phyloP scores from a whole-genome alignment of 148 eudicot genomes.

The Salicornia ramosissima region DNA sequence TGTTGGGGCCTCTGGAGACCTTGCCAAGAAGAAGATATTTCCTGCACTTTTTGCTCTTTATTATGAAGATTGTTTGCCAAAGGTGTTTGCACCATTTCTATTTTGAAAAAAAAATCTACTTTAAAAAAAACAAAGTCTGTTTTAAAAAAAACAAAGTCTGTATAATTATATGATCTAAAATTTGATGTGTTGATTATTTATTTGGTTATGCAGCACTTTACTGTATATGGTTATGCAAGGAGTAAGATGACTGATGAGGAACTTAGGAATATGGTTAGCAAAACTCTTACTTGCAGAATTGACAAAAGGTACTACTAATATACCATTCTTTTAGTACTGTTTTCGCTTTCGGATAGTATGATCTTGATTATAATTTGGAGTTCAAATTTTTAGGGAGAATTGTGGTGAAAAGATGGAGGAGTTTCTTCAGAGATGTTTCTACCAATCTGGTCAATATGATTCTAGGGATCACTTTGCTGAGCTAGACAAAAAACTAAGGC shows the following conservation, averaged over 20 bases:
- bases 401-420: conserved; percentile 87
- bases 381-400: conserved; percentile 56
- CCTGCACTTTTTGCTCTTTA: conserved; percentile 99
- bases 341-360: background rate
- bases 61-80: conserved; percentile 83
- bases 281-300: conserved; percentile 91
- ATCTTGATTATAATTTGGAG: background rate
- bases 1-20: conserved; percentile 98
- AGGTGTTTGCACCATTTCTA: conserved; percentile 53
- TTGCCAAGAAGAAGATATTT: conserved; percentile 97
- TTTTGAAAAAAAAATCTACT: too few species aligned
- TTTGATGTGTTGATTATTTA: background rate
- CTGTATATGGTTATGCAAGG: conserved; percentile 92
- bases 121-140: too few species aligned
- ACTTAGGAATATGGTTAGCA: conserved; percentile 87
- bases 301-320: conserved; percentile 61
- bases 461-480: conserved; percentile 54
- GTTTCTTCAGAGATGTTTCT: conserved; percentile 80
- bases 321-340: background rate
- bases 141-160: too few species aligned
- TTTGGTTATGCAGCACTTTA: conserved; percentile 68
- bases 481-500: conserved; percentile 71
- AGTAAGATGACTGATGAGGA: conserved; percentile 99
- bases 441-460: conserved; percentile 87
- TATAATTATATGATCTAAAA: too few species aligned